These are phyloP conservation scores for Termitomyces sp. DNA, from an alignment of 768 basidiomycete species.

Conservation along the genomic window DNA sequence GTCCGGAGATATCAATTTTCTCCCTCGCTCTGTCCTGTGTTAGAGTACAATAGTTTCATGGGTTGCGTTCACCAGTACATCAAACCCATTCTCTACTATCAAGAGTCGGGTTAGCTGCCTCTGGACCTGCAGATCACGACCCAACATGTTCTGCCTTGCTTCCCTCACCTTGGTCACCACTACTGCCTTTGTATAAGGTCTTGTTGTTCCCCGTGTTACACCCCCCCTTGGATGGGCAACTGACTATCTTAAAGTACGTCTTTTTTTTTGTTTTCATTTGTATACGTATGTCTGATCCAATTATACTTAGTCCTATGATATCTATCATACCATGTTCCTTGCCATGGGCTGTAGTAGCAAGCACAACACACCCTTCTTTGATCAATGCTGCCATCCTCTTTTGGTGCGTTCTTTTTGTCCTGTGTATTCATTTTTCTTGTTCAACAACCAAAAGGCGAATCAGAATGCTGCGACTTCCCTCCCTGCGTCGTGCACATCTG, in stretches of 20 bases:
- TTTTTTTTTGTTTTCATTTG: neutral
- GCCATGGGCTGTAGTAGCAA: conserved; percentile 44
- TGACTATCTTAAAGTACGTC: conserved; percentile 38
- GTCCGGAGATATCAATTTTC: neutral
- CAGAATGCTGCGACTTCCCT: conserved; percentile 43
- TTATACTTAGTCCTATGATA: conserved; percentile 36
- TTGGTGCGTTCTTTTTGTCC: conserved; percentile 35
- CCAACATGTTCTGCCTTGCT: conserved; percentile 32
- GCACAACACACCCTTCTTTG: conserved; percentile 54
- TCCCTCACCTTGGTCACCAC: conserved; percentile 37
- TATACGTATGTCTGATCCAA: neutral
- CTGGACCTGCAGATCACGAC: too few relatives aligned
- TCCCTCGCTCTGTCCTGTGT: neutral
- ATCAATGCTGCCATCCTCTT: conserved; percentile 68
- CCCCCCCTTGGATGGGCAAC: conserved; percentile 40
- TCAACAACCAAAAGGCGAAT: conserved; percentile 30
- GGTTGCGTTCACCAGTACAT: neutral
- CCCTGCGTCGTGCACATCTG: conserved; percentile 46
- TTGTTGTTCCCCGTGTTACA: conserved; percentile 33
- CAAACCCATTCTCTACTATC: neutral
- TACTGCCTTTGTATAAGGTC: conserved; percentile 30
- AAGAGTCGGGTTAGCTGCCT: too few relatives aligned
- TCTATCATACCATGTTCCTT: conserved; percentile 60
- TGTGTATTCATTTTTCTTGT: neutral
- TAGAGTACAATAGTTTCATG: neutral